A percentile compares a stretch with the other conserved stretches of the same genome.
These are phyloP conservation scores for Phenoliferia sp. DNA, from an alignment of 1,284 basidiomycete species.

Conservation along the genomic window DNA sequence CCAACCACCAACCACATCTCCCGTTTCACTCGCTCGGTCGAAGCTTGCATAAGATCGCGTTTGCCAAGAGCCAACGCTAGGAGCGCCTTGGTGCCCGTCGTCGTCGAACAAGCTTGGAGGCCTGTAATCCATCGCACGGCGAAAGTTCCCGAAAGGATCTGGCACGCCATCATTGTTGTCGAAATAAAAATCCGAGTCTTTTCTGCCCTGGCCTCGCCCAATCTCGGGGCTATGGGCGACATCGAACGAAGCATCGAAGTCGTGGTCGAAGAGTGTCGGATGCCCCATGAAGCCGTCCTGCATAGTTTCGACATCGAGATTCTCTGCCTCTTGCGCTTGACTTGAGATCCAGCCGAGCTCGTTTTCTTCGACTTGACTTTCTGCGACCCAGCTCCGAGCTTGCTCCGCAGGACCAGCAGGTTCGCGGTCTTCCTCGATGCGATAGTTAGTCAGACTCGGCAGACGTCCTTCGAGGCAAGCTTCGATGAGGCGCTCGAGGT, in stretches of 20 bases:
- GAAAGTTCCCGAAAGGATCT: neutral
- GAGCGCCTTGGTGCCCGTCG: neutral
- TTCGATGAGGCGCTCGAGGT: neutral
- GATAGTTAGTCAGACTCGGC: neutral
- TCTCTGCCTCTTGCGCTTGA: neutral
- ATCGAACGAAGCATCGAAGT: too few relatives aligned
- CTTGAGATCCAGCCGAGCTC: too few relatives aligned
- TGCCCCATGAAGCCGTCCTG: too few relatives aligned
- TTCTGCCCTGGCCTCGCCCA: too few relatives aligned
- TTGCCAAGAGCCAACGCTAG: neutral
- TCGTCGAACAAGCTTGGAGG: neutral
- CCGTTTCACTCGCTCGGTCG: too few relatives aligned
- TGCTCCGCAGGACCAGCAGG: too few relatives aligned
- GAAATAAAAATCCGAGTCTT: too few relatives aligned
- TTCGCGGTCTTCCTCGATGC: neutral
- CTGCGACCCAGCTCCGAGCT: neutral
- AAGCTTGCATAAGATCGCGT: too few relatives aligned
- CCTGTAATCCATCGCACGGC: neutral
- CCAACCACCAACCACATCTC: too few relatives aligned
- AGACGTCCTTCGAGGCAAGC: neutral
- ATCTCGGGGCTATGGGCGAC: too few relatives aligned
- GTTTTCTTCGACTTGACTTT: neutral
- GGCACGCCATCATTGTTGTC: neutral
- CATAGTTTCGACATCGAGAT: neutral
- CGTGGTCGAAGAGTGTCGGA: too few relatives aligned